Evolutionary conservation across 1,284 basidiomycete species (phyloP), one percentile per base, ranked within the genome.

Genomic region (Pyrrhoderma lamaoense): DNA sequence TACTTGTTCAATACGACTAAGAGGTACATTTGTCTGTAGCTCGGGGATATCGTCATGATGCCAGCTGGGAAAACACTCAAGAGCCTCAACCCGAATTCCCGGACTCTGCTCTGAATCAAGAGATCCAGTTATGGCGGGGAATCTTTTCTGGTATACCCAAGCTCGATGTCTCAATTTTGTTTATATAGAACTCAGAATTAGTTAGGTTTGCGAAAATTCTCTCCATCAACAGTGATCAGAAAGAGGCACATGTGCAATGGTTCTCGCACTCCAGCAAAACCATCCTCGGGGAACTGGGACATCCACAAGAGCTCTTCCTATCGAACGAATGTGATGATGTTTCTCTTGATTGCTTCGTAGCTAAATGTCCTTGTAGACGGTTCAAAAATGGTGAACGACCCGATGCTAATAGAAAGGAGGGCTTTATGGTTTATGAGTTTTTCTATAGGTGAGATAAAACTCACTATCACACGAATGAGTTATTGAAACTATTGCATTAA

Each of bases 201-300:
- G 23, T 13, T 49, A 88, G 86, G 83, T 85, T 88, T 62, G 84
- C 70, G 0, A 70, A 69, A 57, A 79, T 89, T 22, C 59, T 81
- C 0, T 74, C 70, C 48, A 73, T 85, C 46, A 63, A 74, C 19
- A 61, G 64, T 21, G 67, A 73, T 31, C 50, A 65, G 1, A 61
- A 71, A 49, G 63, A 56, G 1, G 71, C 74, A 0, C 86, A 89
- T 63, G 63, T 85, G 3, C 82, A 79, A 38, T 89, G 84, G 83
- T 76, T 82, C 27, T 73, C 83, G 45, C 85, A 87, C 58, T 74
- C 77, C 0, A 75, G 76, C 0, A 72, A 76, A 53, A 81, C 79
- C 0, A 62, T 77, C 23, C 60, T 86, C 22, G 66, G 72, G 27
- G 79, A 85, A 52, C 63, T 86, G 8, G 75, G 73, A 0, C 67